phyloP scores from a whole-genome alignment of 257 asterid genomes.

The Hygrophila difformis region DNA sequence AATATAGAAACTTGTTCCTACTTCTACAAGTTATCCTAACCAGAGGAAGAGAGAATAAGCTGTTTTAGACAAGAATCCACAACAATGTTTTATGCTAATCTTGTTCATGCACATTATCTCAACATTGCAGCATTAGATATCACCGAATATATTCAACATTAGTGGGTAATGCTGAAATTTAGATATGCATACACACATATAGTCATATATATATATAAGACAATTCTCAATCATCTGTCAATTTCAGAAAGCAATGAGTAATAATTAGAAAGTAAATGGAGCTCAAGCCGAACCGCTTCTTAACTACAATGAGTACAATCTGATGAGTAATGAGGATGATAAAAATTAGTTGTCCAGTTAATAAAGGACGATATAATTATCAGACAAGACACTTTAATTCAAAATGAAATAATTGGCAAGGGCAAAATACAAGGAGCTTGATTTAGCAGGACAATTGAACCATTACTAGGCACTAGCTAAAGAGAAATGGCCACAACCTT shows the following conservation, averaged over 20 bases:
- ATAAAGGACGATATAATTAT: not conserved
- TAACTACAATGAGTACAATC: not conserved
- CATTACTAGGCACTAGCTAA: too few relatives aligned
- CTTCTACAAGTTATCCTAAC: too few relatives aligned
- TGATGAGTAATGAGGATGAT: not conserved
- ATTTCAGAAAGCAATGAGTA: not conserved
- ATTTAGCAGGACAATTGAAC: too few relatives aligned
- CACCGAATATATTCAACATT: not conserved
- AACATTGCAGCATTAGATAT: not conserved
- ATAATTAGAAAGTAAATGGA: slow-evolving; percentile 6
- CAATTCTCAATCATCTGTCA: too few relatives aligned
- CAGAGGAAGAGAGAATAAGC: too few relatives aligned
- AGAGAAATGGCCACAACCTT: not conserved
- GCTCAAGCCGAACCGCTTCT: not conserved
- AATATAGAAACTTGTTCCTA: too few relatives aligned
- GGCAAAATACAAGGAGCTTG: too few relatives aligned
- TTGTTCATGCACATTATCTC: not conserved
- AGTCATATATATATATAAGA: too few relatives aligned
- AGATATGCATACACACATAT: too few relatives aligned
- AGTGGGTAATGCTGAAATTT: too few relatives aligned
- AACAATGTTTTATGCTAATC: not conserved
- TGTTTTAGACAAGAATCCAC: too few relatives aligned
- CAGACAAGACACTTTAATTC: not conserved
- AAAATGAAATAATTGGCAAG: not conserved
- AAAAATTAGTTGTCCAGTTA: not conserved